A percentile compares a stretch with the other conserved stretches of the same genome.
phyloP scores from a whole-genome alignment of 371 early-diverging fungal genomes.

The Conidiobolus incongruus region DNA sequence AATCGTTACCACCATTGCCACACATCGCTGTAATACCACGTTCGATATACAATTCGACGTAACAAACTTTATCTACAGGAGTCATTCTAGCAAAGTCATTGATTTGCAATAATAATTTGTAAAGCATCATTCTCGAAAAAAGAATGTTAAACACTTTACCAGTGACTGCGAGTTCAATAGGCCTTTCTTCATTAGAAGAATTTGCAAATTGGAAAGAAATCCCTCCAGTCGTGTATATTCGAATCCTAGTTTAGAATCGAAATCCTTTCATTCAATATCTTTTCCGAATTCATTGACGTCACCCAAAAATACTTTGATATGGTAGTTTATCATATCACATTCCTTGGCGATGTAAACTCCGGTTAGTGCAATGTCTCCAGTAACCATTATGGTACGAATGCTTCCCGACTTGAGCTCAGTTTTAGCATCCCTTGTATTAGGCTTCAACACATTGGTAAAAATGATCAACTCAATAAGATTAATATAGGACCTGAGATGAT shows the following conservation, averaged over 20 bases:
- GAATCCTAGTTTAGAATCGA: conserved; percentile 9
- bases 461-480: conserved; percentile 50
- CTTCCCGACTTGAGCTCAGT: conserved; percentile 47
- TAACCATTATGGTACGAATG: no score
- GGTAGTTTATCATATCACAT: no score
- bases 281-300: no score
- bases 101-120: conserved; percentile 19
- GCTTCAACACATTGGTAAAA: conserved; percentile 74
- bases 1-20: conserved; percentile 95
- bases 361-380: no score
- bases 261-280: conserved; percentile 9
- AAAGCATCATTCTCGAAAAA: conserved; percentile 19
- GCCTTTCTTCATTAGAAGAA: conserved; percentile 8
- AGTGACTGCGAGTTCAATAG: conserved; percentile 39
- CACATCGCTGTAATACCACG: conserved; percentile 63
- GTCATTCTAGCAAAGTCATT: conserved; percentile 61
- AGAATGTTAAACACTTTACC: conserved; percentile 51
- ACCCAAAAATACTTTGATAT: no score
- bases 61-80: conserved; percentile 43
- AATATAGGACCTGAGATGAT: no score
- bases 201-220: no score
- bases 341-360: no score
- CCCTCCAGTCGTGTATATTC: background rate
- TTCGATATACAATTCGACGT: conserved; percentile 48
- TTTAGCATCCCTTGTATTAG: conserved; percentile 46